Conservation (phyloP, 2,329 filamentous ascomycete genomes). For the Madurella mycetomatis region DNA sequence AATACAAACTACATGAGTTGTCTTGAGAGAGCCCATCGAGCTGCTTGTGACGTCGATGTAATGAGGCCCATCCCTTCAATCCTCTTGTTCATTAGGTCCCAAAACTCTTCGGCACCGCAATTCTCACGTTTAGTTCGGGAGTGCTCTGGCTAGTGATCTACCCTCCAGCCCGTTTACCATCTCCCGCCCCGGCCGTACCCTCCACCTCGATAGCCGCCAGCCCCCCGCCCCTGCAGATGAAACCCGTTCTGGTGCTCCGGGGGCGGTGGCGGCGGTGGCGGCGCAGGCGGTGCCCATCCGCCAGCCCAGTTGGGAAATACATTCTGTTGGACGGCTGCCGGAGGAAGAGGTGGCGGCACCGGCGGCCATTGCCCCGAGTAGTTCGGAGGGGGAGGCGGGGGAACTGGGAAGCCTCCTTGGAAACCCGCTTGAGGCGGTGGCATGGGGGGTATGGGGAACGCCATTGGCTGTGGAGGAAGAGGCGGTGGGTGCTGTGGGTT, state of each 20-base stretch:
- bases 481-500: constrained; percentile 3
- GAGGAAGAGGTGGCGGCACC: constrained; percentile 30
- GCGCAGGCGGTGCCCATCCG: constrained; percentile 16
- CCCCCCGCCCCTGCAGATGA: constrained; percentile 17
- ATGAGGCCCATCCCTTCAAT: too few relatives aligned
- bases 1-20: too few relatives aligned
- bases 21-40: too few relatives aligned
- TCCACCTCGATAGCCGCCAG: constrained; percentile 28
- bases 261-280: constrained; percentile 16
- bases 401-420: constrained; percentile 21
- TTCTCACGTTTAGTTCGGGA: too few relatives aligned
- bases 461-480: constrained; percentile 17
- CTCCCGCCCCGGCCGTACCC: constrained; percentile 26
- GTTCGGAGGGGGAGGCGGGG: constrained; percentile 36
- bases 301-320: constrained; percentile 10
- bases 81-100: too few relatives aligned
- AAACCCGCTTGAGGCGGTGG: constrained; percentile 15
- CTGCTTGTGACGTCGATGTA: too few relatives aligned
- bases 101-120: too few relatives aligned
- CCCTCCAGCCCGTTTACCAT: constrained; percentile 1
- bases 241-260: constrained; percentile 11
- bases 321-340: constrained; percentile 1
- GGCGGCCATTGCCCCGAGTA: constrained; percentile 42
- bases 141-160: not conserved
- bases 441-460: constrained; percentile 19